A percentile compares a stretch with the other conserved stretches of the same genome.
Conservation (phyloP, 768 basidiomycete species). For the Lactarius trivialis region DNA sequence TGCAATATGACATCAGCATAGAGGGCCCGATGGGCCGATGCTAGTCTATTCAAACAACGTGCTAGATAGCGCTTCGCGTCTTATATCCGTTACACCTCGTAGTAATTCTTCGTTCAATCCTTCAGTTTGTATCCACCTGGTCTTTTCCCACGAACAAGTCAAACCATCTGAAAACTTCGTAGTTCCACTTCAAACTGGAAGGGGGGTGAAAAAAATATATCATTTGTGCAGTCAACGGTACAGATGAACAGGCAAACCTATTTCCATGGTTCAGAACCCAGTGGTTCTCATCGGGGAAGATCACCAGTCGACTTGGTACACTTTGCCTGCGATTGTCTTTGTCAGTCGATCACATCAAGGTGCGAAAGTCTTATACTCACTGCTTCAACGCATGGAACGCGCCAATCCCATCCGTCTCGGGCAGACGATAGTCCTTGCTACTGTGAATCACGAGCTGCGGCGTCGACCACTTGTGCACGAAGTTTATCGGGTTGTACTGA, state of each 20-base stretch:
- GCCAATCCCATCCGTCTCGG: slow-evolving; percentile 77
- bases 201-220: neutral
- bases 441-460: slow-evolving; percentile 83
- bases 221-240: neutral
- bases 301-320: slow-evolving; percentile 67
- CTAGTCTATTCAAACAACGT: neutral
- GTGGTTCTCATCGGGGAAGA: slow-evolving; percentile 90
- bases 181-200: slow-evolving; percentile 83
- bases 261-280: slow-evolving; percentile 83
- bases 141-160: slow-evolving; percentile 51
- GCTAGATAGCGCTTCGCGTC: neutral
- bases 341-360: neutral
- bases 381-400: slow-evolving; percentile 83
- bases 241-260: slow-evolving; percentile 38
- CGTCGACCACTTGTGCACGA: slow-evolving; percentile 78
- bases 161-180: slow-evolving; percentile 91
- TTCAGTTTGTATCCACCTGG: slow-evolving; percentile 1
- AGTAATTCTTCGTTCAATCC: slow-evolving; percentile 5
- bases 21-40: too few species aligned
- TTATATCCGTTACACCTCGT: neutral
- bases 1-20: too few species aligned
- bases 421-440: slow-evolving; percentile 82
- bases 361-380: slow-evolving; percentile 38
- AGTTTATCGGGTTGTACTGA: slow-evolving; percentile 77
- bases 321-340: slow-evolving; percentile 41